Conservation (phyloP, 345 rosid genomes). For the Abelmoschus esculentus region DNA sequence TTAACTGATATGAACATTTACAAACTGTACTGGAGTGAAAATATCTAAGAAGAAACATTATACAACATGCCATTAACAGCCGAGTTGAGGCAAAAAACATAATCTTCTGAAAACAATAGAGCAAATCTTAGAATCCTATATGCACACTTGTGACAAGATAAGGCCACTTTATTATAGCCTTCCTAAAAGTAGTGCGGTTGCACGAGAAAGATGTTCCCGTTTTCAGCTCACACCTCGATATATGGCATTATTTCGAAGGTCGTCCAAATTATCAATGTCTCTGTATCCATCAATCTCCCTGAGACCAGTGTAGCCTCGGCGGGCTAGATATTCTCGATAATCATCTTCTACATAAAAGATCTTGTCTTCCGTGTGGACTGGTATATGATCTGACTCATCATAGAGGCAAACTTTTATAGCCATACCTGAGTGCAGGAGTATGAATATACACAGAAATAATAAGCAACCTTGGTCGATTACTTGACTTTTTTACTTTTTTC, state of each 20-base stretch:
- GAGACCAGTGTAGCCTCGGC: conserved; percentile 64
- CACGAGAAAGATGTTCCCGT: not conserved
- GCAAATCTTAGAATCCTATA: not conserved
- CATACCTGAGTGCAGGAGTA: conserved; percentile 36
- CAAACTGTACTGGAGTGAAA: not conserved
- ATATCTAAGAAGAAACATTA: not conserved
- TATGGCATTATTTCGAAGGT: conserved; percentile 65
- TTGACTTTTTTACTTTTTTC: too few species aligned
- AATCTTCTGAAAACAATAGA: conserved; percentile 2
- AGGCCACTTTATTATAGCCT: not conserved
- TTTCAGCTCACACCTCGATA: conserved; percentile 72
- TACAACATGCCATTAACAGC: not conserved
- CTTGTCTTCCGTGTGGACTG: conserved; percentile 81
- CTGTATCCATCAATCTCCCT: conserved; percentile 71
- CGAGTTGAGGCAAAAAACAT: not conserved
- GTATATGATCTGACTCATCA: conserved; percentile 31
- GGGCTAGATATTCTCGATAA: conserved; percentile 64
- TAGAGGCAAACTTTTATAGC: conserved; percentile 28
- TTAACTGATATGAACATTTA: not conserved
- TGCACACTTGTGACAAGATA: too few species aligned
- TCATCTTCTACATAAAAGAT: conserved; percentile 65
- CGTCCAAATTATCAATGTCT: conserved; percentile 50
- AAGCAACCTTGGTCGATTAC: not conserved
- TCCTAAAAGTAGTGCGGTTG: not conserved
- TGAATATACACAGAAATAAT: not conserved